These are phyloP conservation scores for Diplogelasinospora grovesii DNA, from an alignment of 495 filamentous ascomycete species.

Conservation along the genomic window DNA sequence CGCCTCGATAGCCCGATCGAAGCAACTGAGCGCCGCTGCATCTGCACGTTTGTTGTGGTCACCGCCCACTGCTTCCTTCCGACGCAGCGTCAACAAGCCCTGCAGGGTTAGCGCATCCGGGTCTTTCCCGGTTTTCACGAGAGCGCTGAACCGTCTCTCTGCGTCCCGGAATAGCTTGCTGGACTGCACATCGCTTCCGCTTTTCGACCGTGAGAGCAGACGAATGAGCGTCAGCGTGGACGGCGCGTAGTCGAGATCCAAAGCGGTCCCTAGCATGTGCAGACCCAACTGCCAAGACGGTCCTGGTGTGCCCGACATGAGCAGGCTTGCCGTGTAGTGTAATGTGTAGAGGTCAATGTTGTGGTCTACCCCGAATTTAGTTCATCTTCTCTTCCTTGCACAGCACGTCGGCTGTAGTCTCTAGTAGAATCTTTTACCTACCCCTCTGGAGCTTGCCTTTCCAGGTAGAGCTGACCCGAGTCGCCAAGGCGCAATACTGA, in stretches of 20 bases:
- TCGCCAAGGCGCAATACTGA: slow-evolving; percentile 20
- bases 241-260: slow-evolving; percentile 17
- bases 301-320: slow-evolving; percentile 1
- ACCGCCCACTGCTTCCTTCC: too few relatives aligned
- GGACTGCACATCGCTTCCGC: not conserved
- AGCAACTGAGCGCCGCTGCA: slow-evolving; percentile 9
- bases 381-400: not conserved
- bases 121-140: slow-evolving; percentile 4
- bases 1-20: slow-evolving; percentile 18
- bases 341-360: slow-evolving; percentile 18
- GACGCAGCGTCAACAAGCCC: slow-evolving; percentile 4
- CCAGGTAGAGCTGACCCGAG: slow-evolving; percentile 5
- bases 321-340: slow-evolving; percentile 13
- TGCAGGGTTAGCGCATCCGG: slow-evolving; percentile 18
- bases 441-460: slow-evolving; percentile 12
- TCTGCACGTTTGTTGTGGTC: too few relatives aligned
- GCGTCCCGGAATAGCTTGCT: not conserved
- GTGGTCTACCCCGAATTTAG: slow-evolving; percentile 14
- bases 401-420: not conserved
- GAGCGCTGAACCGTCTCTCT: slow-evolving; percentile 5
- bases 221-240: slow-evolving; percentile 18
- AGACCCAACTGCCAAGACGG: slow-evolving; percentile 5
- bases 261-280: slow-evolving; percentile 21
- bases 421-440: slow-evolving; percentile 1
- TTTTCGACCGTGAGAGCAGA: not conserved